Base-by-base conservation (phyloP, 148 eudicot genomes). In the Chenopodium suecicum region DNA sequence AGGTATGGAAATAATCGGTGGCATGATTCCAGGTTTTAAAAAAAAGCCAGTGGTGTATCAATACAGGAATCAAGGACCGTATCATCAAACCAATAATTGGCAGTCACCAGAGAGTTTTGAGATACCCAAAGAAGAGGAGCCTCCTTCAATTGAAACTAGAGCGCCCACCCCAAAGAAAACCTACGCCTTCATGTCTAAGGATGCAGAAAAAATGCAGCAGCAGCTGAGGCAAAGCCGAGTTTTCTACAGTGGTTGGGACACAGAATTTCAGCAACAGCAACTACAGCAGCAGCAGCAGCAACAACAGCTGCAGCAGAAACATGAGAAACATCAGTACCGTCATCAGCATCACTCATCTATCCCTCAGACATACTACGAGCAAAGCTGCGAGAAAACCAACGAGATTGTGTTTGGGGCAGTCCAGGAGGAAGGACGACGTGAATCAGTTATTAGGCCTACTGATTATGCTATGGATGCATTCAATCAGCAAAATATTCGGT, bases 331-430 rank as follows among this genome's bases (percentile, higher is more conserved):
- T 31, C 91, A 90, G 72, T 84, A 92, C 78, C 95, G 87, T 2
- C 93, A 91, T 83, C 93, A 86, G 82, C 86, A 94, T 79, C 86
- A 79, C 76, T 90, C 93, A 4, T 86, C 97, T 2, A 74, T 54
- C 22, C 90, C 95, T 23, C 89, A 89, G 81, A 96, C 99, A 50
- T 94, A 86, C 88, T 96, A 92, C n/a, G 98, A 96, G 87, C 97
- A 89, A 79, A 91, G 90, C 80, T 63, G 32, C n/a, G 97, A 92
- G 82, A 80, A 83, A 47, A 90, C 96, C 60, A 87, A 88, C 20
- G 98, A 94, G 90, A 83, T 94, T 13, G 90, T 95, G 41, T 96
- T 96, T 76, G 99, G 99, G 58, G 99, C 99, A 19, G 92, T 94
- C 31, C 98, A 96, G 85, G 97, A 95, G 76, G 90, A 79, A 22